Evolutionary conservation across 805 yeast species (phyloP).

Genomic region (Starmerella sirachaensis): DNA sequence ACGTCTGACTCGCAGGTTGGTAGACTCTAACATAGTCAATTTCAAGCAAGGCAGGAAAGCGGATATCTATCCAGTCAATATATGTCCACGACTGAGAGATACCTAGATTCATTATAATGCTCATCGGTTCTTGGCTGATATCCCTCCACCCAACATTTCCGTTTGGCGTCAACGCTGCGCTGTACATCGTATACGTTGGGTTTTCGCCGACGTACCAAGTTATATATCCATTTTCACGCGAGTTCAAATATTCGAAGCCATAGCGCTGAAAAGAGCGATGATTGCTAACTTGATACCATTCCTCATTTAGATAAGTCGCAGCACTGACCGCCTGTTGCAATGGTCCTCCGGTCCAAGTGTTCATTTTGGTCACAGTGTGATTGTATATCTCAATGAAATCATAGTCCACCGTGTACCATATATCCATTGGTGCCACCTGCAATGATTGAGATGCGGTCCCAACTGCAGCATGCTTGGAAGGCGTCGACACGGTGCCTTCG

Average conservation of each 20-base stretch:
- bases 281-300: conserved; percentile 65
- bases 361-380: conserved; percentile 59
- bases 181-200: conserved; percentile 62
- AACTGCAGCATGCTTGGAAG: conserved; percentile 25
- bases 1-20: conserved; percentile 56
- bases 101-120: conserved; percentile 77
- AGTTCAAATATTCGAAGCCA: conserved; percentile 62
- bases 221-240: conserved; percentile 49
- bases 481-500: conserved; percentile 58
- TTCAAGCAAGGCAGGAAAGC: conserved; percentile 64
- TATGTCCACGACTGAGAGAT: conserved; percentile 85
- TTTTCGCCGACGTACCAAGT: conserved; percentile 76
- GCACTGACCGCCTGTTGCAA: conserved; percentile 87
- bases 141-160: conserved; percentile 81
- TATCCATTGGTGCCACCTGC: conserved; percentile 87
- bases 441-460: conserved; percentile 70
- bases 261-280: conserved; percentile 49
- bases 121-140: conserved; percentile 85
- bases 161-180: conserved; percentile 71
- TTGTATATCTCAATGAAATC: conserved; percentile 64
- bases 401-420: conserved; percentile 90
- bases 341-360: conserved; percentile 84
- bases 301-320: conserved; percentile 58
- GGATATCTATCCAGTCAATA: conserved; percentile 70
- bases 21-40: conserved; percentile 81